phyloP scores from a whole-genome alignment of 176 grass and related monocot species.

The Aegilops tauschii region DNA sequence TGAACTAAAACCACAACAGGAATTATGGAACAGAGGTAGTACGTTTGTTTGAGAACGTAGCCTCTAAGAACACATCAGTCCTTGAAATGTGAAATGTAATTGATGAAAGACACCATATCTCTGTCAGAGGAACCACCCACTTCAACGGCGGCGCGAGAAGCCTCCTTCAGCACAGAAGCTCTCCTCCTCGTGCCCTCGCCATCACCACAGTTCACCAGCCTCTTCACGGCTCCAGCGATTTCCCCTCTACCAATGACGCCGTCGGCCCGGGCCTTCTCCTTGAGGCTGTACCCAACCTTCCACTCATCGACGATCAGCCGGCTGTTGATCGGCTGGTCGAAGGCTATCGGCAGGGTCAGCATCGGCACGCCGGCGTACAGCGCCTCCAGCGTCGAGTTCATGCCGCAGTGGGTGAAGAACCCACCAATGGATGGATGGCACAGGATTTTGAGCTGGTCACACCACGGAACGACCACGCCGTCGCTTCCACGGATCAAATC shows the following conservation, averaged over 20 bases:
- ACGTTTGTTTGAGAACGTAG: not conserved
- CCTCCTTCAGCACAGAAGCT: slow-evolving; percentile 5
- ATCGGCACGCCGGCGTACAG: slow-evolving; percentile 39
- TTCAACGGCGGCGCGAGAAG: not conserved
- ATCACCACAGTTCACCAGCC: slow-evolving; percentile 36
- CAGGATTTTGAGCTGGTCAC: slow-evolving; percentile 36
- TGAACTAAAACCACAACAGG: no score
- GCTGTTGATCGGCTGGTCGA: not conserved
- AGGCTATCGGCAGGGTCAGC: slow-evolving; percentile 6
- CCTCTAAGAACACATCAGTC: not conserved
- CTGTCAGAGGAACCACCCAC: slow-evolving; percentile 24
- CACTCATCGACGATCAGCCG: not conserved
- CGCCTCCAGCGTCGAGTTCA: slow-evolving; percentile 50
- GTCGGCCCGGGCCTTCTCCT: slow-evolving; percentile 8
- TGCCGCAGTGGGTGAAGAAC: slow-evolving; percentile 52
- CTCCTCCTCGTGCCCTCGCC: slow-evolving; percentile 31
- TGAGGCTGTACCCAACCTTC: slow-evolving; percentile 29
- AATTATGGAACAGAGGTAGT: no score
- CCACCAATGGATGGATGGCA: slow-evolving; percentile 38
- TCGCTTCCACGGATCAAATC: not conserved
- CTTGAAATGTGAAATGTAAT: slow-evolving; percentile 3
- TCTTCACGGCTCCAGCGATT: not conserved
- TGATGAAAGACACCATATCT: slow-evolving; percentile 26
- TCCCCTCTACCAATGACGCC: slow-evolving; percentile 26
- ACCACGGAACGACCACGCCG: slow-evolving; percentile 46